Evolutionary conservation across 163 green algal species (phyloP), one percentile per base, ranked within the genome.

Genomic region (Chlorella variabilis): DNA sequence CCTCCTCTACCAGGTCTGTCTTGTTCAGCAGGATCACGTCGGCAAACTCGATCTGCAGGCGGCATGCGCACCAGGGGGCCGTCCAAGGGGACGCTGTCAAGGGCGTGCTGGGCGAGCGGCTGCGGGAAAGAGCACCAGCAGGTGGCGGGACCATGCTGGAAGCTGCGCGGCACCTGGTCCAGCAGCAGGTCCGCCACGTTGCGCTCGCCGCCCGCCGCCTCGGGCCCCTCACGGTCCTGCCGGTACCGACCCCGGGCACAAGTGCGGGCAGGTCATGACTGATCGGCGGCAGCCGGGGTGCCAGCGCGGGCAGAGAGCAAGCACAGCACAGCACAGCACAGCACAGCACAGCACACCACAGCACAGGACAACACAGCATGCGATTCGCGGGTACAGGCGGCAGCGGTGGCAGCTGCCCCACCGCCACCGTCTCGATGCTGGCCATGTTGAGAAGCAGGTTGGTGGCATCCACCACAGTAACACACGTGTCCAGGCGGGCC

Each of bases 1-100:
- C 90, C 41, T 92, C 77, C 0, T 76, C 51, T 39, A 97, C 93
- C 15, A 98, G 86, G 59, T 98, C 97, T 79, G 96, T 98, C 77
- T 98, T 98, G 89, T 98, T 98, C 2, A 98, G 92, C 69, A 98
- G 87, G n/a, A 97, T 86, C 1, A 84, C 91, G 87, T 98, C 94
- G 4, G 84, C 88, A 78, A 94, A 96, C 9, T 93, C 93, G 21
- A 97, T 90, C 78, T 98, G 93, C 33, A 62, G n/a, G 7, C n/a
- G n/a, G n/a, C n/a, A n/a, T n/a, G n/a, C n/a, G n/a, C n/a, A 20
- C 20, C 6, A 38, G n/a, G 7, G 6, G 7, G 29, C 5, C 4
- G 27, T 20, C 7, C 27, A 39, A 67, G 45, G 15, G 45, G 45
- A 23, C 11, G 45, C 11, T 54, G 45, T 11, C 11, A 23, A 54